A percentile compares a stretch with the other conserved stretches of the same genome.
Evolutionary conservation across 169 alveolate genomes (phyloP).

Genomic region (Cryptosporidium parvum): DNA sequence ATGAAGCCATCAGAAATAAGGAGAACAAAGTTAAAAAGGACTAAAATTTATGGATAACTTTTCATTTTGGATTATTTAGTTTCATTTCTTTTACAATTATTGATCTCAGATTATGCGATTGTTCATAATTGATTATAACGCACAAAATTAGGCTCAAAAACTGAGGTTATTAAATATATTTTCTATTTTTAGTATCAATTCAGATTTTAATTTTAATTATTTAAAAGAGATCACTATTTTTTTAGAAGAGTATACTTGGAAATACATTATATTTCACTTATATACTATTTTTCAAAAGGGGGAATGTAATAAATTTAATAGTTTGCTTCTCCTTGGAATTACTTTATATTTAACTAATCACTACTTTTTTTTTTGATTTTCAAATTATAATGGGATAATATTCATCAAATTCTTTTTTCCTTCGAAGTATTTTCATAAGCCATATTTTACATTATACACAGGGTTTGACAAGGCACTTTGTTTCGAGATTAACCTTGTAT

Average conservation of each 20-base stretch:
- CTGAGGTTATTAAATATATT: neutral
- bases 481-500: neutral
- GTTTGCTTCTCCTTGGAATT: no score
- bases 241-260: neutral
- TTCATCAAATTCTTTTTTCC: neutral
- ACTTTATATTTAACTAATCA: no score
- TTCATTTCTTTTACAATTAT: no score
- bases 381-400: no score
- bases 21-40: neutral
- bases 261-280: neutral
- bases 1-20: conserved; percentile 28
- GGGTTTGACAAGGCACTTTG: no score
- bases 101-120: neutral
- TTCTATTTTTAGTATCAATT: neutral
- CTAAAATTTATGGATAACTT: neutral
- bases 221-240: neutral
- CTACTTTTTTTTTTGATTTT: neutral
- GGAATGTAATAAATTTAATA: neutral
- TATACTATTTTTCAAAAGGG: no score
- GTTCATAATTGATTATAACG: neutral
- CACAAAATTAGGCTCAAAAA: neutral
- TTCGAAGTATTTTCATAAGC: neutral
- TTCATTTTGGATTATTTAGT: neutral
- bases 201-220: neutral
- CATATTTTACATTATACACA: neutral